A percentile compares a stretch with the other conserved stretches of the same genome.
Evolutionary conservation across 1,139 yeast genomes (phyloP).

Genomic region (Suhomyces panamericanus): DNA sequence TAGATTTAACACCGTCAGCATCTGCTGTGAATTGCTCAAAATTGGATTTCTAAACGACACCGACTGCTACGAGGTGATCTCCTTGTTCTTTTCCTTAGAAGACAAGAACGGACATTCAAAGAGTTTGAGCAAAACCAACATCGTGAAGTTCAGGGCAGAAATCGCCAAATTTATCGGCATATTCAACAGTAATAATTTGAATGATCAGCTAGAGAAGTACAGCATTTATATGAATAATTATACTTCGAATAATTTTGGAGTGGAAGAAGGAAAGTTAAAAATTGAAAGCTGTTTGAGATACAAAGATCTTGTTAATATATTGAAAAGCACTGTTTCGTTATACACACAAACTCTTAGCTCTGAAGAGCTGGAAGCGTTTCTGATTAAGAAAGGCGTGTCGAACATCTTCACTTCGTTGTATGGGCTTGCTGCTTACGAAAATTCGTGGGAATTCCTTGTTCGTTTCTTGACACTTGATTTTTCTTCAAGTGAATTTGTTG

Average conservation of each 20-base stretch:
- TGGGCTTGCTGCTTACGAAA: slow-evolving; percentile 20
- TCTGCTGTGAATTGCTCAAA: slow-evolving; percentile 56
- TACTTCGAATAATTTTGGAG: slow-evolving; percentile 22
- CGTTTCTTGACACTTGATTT: slow-evolving; percentile 45
- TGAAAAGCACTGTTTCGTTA: slow-evolving; percentile 1
- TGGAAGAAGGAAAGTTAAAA: slow-evolving; percentile 12
- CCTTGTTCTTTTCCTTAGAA: slow-evolving; percentile 40
- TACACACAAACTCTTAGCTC: not conserved
- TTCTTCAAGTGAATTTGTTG: slow-evolving; percentile 30
- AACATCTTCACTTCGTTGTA: slow-evolving; percentile 22
- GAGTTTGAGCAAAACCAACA: slow-evolving; percentile 12
- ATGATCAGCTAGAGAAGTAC: slow-evolving; percentile 23
- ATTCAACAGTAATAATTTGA: slow-evolving; percentile 21
- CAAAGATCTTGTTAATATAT: slow-evolving; percentile 24
- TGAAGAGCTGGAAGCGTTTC: not conserved
- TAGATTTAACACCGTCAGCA: slow-evolving; percentile 49
- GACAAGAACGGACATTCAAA: slow-evolving; percentile 23
- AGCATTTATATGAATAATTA: slow-evolving; percentile 25
- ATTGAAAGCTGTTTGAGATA: slow-evolving; percentile 15
- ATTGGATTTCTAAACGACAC: slow-evolving; percentile 64
- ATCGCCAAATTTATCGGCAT: slow-evolving; percentile 32
- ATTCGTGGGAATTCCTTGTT: slow-evolving; percentile 38
- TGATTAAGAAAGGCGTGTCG: slow-evolving; percentile 1
- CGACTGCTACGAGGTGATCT: slow-evolving; percentile 46
- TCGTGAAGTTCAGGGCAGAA: slow-evolving; percentile 37